Base-by-base conservation (phyloP, 768 basidiomycete genomes). In the Kondoa malvinella region DNA sequence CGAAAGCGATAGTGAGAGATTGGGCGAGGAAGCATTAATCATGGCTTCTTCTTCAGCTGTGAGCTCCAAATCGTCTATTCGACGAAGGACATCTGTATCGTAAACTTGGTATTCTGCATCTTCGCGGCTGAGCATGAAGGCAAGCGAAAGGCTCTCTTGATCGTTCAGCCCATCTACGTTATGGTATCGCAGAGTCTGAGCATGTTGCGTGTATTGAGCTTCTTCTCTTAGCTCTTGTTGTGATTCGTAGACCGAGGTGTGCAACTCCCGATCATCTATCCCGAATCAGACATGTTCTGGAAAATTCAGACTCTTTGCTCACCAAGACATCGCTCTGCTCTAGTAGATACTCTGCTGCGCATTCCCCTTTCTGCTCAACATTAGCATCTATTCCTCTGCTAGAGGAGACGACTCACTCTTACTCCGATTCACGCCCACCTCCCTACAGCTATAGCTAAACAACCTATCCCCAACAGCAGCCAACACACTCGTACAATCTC, bases 81-180 rank as follows among this genome's bases (percentile, higher is more conserved):
- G 34, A 21, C 15, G 27, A 16, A 57, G 30, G 1, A 57, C 31
- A 30, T 56, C 21, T 25, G 65, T 32, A 8, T 57, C 29, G n/a
- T 57, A 31, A 25, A 69, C 27, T 3, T 40, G 40, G 26, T 27
- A 27, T 56, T 69, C 69, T 26, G 66, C 69, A 21, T 60, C 69
- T 62, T 69, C 67, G n/a, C 59, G 69, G 30, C 69, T 69, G 32
- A 69, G 66, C 69, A 69, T 69, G 26, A 58, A 34, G 16, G 69
- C 69, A 17, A 67, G 58, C 21, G 69, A 65, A 14, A 68, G 31
- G n/a, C 31, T n/a, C 27, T 65, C 64, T 14, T 57, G 16, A 17
- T 2, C 56, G 31, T 61, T 68, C 56, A 67, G 31, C 1, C 66
- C 69, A 26, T 67, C 58, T 32, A 62, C 69, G 17, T 69, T 66